Conservation (phyloP, 2,329 filamentous ascomycete species). For the Colletotrichum sojae region DNA sequence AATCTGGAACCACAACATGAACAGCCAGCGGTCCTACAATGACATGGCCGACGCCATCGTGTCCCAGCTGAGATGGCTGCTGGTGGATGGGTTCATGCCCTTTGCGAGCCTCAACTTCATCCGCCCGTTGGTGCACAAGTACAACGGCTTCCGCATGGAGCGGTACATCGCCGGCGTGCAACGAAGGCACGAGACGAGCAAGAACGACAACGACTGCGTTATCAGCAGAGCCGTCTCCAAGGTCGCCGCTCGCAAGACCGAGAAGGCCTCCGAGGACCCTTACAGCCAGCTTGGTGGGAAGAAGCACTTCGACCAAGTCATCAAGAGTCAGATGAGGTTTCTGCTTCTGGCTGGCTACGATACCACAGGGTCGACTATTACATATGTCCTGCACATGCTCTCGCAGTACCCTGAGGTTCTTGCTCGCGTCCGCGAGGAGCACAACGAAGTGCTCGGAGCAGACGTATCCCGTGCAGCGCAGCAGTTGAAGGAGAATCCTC, state of each 20-base stretch:
- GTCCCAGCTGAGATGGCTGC: slow-evolving; percentile 20
- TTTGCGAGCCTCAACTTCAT: slow-evolving; percentile 26
- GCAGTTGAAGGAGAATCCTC: slow-evolving; percentile 57
- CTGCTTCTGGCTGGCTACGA: slow-evolving; percentile 53
- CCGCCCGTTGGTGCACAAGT: slow-evolving; percentile 12
- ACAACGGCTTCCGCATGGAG: slow-evolving; percentile 28
- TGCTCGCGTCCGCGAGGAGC: slow-evolving; percentile 48
- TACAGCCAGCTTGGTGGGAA: slow-evolving; percentile 12
- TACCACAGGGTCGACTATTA: slow-evolving; percentile 49
- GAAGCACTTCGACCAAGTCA: slow-evolving; percentile 6
- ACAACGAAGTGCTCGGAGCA: slow-evolving; percentile 60
- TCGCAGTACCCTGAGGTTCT: slow-evolving; percentile 43
- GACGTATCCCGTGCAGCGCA: slow-evolving; percentile 54
- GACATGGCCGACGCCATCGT: slow-evolving; percentile 25
- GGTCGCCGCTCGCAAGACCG: not conserved
- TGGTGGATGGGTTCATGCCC: slow-evolving; percentile 16
- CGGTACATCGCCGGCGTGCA: slow-evolving; percentile 20
- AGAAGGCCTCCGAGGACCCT: not conserved
- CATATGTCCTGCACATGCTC: slow-evolving; percentile 43
- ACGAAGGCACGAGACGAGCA: not conserved
- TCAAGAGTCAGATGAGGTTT: slow-evolving; percentile 47
- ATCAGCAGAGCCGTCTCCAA: slow-evolving; percentile 21
- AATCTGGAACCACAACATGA: slow-evolving; percentile 26
- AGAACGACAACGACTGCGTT: slow-evolving; percentile 3
- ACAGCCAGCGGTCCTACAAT: slow-evolving; percentile 21